phyloP scores from a whole-genome alignment of 148 eudicot species.

The Fallopia convolvulus region DNA sequence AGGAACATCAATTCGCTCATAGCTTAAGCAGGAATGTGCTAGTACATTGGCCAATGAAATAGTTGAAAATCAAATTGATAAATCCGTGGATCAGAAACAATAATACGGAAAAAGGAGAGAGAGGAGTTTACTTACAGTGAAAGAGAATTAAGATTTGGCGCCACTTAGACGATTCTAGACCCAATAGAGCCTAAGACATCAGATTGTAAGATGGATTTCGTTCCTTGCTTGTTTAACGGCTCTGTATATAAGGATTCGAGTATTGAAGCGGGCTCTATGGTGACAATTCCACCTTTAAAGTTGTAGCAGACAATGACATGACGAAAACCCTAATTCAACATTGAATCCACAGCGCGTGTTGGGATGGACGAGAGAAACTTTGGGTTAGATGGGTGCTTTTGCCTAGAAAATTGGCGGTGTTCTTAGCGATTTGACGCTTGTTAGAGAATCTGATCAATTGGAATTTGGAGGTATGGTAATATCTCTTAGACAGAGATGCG shows the following conservation, averaged over 20 bases:
- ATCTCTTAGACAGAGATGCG: no score
- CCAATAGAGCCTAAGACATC: not conserved
- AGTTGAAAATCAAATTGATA: not conserved
- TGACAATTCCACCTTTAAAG: not conserved
- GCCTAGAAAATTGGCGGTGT: not conserved
- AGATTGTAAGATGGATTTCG: not conserved
- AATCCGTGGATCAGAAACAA: not conserved
- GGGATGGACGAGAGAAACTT: not conserved
- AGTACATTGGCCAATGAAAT: not conserved
- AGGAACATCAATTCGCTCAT: not conserved
- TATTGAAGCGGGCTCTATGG: not conserved
- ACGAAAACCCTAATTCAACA: not conserved
- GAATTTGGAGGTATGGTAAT: not conserved
- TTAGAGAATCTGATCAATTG: not conserved
- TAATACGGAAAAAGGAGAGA: not conserved
- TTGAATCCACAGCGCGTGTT: not conserved
- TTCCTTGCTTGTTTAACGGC: not conserved
- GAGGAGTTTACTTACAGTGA: not conserved
- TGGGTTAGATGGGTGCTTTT: not conserved
- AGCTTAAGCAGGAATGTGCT: not conserved
- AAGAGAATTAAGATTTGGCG: not conserved
- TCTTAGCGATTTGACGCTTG: not conserved
- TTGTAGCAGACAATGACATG: not conserved
- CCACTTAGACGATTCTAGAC: not conserved
- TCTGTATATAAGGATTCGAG: not conserved